Conservation (phyloP, 73 alveolate genomes). For the Uronychia binucleata region DNA sequence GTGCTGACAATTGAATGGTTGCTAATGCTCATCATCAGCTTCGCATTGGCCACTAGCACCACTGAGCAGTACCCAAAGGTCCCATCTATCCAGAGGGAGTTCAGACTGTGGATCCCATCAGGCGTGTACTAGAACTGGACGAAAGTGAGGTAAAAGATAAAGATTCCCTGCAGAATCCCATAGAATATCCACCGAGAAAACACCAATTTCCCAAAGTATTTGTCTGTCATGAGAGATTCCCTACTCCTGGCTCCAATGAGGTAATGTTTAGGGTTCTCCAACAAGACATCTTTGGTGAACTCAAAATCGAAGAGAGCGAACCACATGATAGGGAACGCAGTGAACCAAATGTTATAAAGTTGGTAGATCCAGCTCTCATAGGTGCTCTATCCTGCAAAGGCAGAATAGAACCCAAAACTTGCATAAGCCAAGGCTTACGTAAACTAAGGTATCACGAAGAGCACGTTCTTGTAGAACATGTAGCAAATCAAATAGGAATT, state of each 20-base stretch:
- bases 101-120: neutral
- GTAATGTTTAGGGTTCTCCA: conserved; percentile 59
- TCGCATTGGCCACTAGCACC: conserved; percentile 69
- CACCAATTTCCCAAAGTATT: conserved; percentile 24
- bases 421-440: neutral
- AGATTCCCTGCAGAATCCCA: conserved; percentile 23
- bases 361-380: conserved; percentile 84
- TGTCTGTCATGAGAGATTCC: conserved; percentile 18
- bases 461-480: conserved; percentile 94
- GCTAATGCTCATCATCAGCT: conserved; percentile 65
- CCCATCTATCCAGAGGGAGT: conserved; percentile 70
- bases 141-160: neutral
- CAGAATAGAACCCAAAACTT: conserved; percentile 72
- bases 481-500: conserved; percentile 89
- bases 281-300: conserved; percentile 7
- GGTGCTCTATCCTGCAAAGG: conserved; percentile 73
- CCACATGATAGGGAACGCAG: conserved; percentile 85
- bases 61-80: conserved; percentile 64
- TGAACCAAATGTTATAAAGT: conserved; percentile 72
- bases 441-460: conserved; percentile 39
- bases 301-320: conserved; percentile 54
- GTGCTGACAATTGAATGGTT: conserved; percentile 61
- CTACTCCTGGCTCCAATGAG: conserved; percentile 20
- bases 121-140: neutral
- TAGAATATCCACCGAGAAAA: conserved; percentile 66